phyloP scores from a whole-genome alignment of 208 protist species.

The Spongospora subterranea region DNA sequence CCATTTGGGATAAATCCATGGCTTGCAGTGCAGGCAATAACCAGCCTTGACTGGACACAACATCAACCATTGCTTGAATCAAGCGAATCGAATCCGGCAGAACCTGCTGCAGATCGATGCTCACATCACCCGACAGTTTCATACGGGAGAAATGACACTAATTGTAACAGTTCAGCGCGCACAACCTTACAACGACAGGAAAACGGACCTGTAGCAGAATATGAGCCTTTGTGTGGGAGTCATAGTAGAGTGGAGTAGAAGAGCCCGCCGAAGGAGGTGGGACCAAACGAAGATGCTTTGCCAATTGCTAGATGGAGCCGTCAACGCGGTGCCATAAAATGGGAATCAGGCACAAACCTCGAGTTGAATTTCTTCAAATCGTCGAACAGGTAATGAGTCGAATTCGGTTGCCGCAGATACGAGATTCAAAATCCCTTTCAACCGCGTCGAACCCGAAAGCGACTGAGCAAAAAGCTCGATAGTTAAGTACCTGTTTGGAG shows the following conservation, averaged over 20 bases:
- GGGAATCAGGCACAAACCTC: too few species aligned
- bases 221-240: conserved; percentile 82
- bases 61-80: conserved; percentile 85
- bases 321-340: too few species aligned
- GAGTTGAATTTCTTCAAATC: conserved; percentile 77
- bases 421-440: conserved; percentile 83
- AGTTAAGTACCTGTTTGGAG: conserved; percentile 82
- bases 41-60: conserved; percentile 80
- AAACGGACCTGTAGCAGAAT: conserved; percentile 84
- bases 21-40: conserved; percentile 80
- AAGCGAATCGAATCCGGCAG: conserved; percentile 67
- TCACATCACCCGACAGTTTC: conserved; percentile 72
- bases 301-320: too few species aligned
- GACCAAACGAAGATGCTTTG: conserved; percentile 76
- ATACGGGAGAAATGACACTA: conserved; percentile 78
- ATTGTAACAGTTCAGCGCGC: too few species aligned
- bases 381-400: conserved; percentile 75
- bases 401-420: conserved; percentile 79
- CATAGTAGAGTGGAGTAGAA: conserved; percentile 66
- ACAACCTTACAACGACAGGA: too few species aligned
- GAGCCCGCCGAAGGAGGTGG: conserved; percentile 55
- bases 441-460: conserved; percentile 78
- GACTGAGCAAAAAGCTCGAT: conserved; percentile 82
- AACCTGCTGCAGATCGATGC: conserved; percentile 64
- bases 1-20: conserved; percentile 90